Evolutionary conservation across 306 rosid genomes (phyloP).

Genomic region (Styphnolobium japonicum): DNA sequence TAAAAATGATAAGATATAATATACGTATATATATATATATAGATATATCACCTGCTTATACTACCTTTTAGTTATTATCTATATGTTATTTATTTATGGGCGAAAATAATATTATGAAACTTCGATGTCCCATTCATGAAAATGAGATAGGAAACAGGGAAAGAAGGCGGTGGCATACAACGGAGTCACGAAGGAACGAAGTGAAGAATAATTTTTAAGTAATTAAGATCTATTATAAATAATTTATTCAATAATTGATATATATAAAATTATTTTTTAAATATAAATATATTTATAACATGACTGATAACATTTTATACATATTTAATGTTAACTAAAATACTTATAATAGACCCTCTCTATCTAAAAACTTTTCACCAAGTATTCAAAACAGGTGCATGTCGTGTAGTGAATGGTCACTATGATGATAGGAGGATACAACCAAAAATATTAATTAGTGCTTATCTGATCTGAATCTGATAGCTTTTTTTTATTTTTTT

Average conservation of each 20-base stretch:
- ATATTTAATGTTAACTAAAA: too few relatives aligned
- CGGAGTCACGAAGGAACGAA: neutral
- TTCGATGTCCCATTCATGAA: neutral
- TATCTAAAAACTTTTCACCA: too few relatives aligned
- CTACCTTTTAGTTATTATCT: neutral
- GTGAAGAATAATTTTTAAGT: too few relatives aligned
- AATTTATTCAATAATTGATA: too few relatives aligned
- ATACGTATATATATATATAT: too few relatives aligned
- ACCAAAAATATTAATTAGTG: neutral
- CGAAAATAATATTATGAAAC: neutral
- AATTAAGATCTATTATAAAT: too few relatives aligned
- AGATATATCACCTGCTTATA: too few relatives aligned
- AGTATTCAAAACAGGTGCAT: neutral
- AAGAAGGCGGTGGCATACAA: neutral
- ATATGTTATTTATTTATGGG: neutral
- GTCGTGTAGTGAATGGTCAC: neutral
- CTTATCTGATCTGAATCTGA: constrained; percentile 13
- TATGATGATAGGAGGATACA: neutral
- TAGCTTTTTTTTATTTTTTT: neutral
- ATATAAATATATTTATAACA: too few relatives aligned
- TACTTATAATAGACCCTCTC: too few relatives aligned
- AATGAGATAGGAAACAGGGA: neutral
- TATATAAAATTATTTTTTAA: too few relatives aligned
- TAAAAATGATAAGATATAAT: neutral
- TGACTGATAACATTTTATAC: too few relatives aligned